Evolutionary conservation across 1,284 basidiomycete species (phyloP), one percentile per base, ranked within the genome.

Genomic region (Trichosporon ovoides): DNA sequence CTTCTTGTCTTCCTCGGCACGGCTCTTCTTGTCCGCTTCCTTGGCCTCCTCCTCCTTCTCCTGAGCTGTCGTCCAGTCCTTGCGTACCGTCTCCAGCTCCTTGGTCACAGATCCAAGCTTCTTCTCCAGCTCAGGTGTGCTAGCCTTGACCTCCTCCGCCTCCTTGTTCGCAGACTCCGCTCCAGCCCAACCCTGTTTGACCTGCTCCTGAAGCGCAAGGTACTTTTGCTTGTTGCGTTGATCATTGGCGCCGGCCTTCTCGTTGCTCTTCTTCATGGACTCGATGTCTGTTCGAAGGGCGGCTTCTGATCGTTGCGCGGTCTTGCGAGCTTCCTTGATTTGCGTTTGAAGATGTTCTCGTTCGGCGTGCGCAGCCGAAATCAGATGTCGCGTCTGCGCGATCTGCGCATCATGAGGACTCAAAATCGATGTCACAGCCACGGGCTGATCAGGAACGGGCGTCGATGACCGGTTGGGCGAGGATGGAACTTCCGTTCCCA

Each of bases 201-300:
- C 76, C 58, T 78, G 76, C 57, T 78, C 75, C 58, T 78, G 75
- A 28, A 77, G 55, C 6, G 76, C 76, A 28, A 78, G 59, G 34
- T 72, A 70, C 58, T 78, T 78, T 52, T 78, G 76, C 59, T 74
- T 72, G 19, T 73, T 72, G 35, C 76, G 62, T 55, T 74, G 58
- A 62, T 78, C 76, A 62, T 73, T 67, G 14, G 70, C 57, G 14
- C 71, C 70, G 7, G 75, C 74, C 62, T 77, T 76, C 50, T 77
- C 75, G 34, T 71, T 77, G 12, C 72, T 71, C 51, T 71, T 73
- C 60, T 74, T 77, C 37, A 76, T 66, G n/a, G 68, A 66, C 55
- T 78, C 76, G 36, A 77, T 72, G 54, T 78, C 77, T 4, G 68
- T 64, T 38, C 68, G 68, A 11, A 78, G 56, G 20, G 75, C 68